These are phyloP conservation scores for Musa balbisiana DNA, from an alignment of 202 grass and related monocot species.

Conservation along the genomic window DNA sequence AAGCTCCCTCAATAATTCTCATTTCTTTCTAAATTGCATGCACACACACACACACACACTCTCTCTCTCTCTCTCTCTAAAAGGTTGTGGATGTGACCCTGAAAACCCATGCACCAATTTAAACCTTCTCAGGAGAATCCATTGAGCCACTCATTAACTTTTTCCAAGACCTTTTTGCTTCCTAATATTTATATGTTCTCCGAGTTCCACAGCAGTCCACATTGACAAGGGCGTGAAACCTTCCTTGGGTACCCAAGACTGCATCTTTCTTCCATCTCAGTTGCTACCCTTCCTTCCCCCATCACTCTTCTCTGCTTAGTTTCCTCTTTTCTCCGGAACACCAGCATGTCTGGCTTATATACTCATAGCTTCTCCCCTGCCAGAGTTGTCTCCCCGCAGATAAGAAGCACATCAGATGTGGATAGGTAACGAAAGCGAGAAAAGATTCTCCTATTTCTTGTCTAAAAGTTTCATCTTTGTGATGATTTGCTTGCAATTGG, in stretches of 20 bases:
- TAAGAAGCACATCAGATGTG: conserved; percentile 67
- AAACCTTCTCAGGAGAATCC: conserved; percentile 25
- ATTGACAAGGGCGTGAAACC: conserved; percentile 14
- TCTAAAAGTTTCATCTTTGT: conserved; percentile 1
- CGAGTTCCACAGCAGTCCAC: not conserved
- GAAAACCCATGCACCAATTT: conserved; percentile 6
- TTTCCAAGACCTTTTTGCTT: conserved; percentile 1
- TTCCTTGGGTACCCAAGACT: conserved; percentile 2
- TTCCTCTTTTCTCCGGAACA: conserved; percentile 12
- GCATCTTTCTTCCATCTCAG: not conserved
- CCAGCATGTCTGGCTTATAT: conserved; percentile 78
- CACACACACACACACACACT: not conserved
- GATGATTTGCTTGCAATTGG: not conserved
- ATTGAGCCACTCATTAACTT: conserved; percentile 15
- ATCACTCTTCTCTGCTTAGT: conserved; percentile 13
- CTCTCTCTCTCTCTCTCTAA: not conserved
- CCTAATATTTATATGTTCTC: not conserved
- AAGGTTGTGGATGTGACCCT: not conserved
- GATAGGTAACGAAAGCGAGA: conserved; percentile 48
- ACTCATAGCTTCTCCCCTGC: conserved; percentile 81
- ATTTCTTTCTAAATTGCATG: not conserved
- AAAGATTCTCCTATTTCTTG: not conserved
- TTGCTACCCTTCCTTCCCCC: not conserved
- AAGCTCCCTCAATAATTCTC: not conserved
- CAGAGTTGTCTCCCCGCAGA: conserved; percentile 83